These are phyloP conservation scores for Xylaria sp. DNA, from an alignment of 2,329 filamentous ascomycete genomes.

Conservation along the genomic window DNA sequence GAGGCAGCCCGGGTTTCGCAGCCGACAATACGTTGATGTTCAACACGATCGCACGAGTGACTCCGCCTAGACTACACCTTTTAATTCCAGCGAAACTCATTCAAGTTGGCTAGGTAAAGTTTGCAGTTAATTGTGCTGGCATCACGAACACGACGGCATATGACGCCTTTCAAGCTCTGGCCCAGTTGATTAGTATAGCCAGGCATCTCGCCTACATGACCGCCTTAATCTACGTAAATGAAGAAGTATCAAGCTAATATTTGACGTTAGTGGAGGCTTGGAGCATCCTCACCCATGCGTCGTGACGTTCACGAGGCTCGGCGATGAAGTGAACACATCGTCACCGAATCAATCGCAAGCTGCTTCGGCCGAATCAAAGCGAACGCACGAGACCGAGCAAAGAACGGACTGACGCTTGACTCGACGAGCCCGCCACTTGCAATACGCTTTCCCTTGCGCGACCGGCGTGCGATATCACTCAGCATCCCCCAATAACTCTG, in stretches of 20 bases:
- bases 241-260: background rate
- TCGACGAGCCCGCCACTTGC: too few relatives aligned
- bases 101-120: background rate
- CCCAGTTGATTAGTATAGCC: slow-evolving; percentile 9
- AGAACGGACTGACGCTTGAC: too few relatives aligned
- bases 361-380: too few relatives aligned
- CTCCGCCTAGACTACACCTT: background rate
- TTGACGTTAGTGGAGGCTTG: background rate
- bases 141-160: background rate
- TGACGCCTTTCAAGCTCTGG: background rate
- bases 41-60: background rate
- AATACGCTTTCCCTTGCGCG: too few relatives aligned
- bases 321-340: background rate
- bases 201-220: too few relatives aligned
- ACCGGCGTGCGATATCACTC: background rate
- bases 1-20: background rate
- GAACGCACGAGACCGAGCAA: too few relatives aligned
- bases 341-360: too few relatives aligned
- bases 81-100: slow-evolving; percentile 5
- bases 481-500: slow-evolving; percentile 31
- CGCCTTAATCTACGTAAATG: background rate
- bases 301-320: background rate
- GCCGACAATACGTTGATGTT: slow-evolving; percentile 1
- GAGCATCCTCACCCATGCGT: background rate
- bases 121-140: slow-evolving; percentile 6